Evolutionary conservation across 2,329 filamentous ascomycete species (phyloP).

Genomic region (Fusarium bulbicola): DNA sequence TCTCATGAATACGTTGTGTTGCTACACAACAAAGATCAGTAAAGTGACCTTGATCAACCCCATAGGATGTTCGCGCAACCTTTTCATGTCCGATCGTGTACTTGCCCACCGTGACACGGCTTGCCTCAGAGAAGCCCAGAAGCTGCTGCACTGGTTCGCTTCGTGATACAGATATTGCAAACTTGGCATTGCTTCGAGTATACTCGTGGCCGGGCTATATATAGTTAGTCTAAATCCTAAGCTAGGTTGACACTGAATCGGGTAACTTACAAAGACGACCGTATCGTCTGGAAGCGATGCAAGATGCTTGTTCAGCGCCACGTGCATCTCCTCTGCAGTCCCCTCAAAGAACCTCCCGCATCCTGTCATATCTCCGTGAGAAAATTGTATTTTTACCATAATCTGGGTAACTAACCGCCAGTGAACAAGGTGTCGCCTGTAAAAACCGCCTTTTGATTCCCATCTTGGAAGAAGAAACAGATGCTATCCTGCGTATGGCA

Average conservation of each 20-base stretch:
- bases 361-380: neutral
- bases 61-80: neutral
- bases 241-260: fast-evolving
- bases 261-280: neutral
- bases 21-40: neutral
- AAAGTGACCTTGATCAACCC: fast-evolving
- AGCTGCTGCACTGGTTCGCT: neutral
- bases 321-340: neutral
- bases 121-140: neutral
- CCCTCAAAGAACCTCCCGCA: neutral
- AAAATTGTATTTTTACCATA: fast-evolving
- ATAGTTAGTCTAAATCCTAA: neutral
- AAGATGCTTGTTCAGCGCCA: neutral
- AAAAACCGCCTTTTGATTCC: neutral
- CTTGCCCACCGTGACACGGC: neutral
- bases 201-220: neutral
- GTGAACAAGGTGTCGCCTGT: neutral
- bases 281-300: neutral
- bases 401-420: neutral
- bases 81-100: neutral
- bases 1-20: neutral
- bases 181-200: neutral
- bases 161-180: neutral
- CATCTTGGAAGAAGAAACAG: neutral
- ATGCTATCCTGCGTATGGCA: neutral